Conservation (phyloP, 257 asterid species). For the Solanum paucissectum region DNA sequence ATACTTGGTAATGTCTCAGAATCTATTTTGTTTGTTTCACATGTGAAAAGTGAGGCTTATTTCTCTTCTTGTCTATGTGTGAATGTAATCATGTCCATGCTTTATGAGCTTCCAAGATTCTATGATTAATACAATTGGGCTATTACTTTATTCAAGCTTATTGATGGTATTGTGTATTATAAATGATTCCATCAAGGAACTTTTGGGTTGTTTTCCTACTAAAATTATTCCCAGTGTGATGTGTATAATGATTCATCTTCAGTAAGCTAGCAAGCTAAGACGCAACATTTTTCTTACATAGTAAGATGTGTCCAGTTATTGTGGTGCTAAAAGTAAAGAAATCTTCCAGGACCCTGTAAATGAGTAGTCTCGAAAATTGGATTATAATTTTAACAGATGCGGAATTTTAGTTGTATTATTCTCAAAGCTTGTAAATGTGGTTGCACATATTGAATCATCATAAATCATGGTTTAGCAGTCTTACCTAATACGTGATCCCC, state of each 20-base stretch:
- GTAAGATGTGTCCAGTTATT: not conserved
- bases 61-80: not conserved
- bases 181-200: not conserved
- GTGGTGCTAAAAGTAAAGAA: not conserved
- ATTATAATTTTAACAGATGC: not conserved
- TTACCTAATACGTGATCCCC: not conserved
- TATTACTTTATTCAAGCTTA: not conserved
- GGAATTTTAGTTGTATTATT: not conserved
- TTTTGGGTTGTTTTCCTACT: not conserved
- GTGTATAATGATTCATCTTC: not conserved
- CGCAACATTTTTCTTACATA: not conserved
- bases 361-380: not conserved
- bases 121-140: not conserved
- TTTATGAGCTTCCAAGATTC: not conserved
- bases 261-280: not conserved
- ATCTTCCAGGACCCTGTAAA: not conserved
- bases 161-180: not conserved
- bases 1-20: conserved; percentile 62
- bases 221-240: not conserved
- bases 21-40: not conserved
- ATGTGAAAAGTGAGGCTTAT: not conserved
- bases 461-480: not conserved
- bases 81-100: not conserved
- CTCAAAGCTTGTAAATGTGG: not conserved
- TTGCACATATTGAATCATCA: not conserved